A percentile compares a stretch with the other conserved stretches of the same genome.
Conservation (phyloP, 1,139 yeast genomes). For the Geotrichum australiense region DNA sequence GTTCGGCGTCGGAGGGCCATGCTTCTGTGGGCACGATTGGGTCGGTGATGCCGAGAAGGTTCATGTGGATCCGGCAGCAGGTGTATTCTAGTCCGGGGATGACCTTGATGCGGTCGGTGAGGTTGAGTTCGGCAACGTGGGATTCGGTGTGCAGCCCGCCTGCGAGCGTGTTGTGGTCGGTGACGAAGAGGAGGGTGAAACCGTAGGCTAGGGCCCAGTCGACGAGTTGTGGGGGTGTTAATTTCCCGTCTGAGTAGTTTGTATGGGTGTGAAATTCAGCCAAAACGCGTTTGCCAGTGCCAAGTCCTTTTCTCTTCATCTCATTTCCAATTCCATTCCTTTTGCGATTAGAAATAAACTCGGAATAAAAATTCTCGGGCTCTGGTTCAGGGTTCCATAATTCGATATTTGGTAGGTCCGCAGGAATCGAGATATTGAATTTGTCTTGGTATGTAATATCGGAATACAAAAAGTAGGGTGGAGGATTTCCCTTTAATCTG, state of each 20-base stretch:
- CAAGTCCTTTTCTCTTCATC: not conserved
- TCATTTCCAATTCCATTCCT: not conserved
- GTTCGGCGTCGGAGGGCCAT: slow-evolving; percentile 24
- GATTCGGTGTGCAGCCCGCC: slow-evolving; percentile 24
- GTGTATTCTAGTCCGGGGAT: slow-evolving; percentile 28
- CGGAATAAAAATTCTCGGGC: not conserved
- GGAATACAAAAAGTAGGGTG: slow-evolving; percentile 4
- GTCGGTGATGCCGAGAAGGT: slow-evolving; percentile 26
- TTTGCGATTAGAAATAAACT: not conserved
- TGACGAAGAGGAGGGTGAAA: slow-evolving; percentile 23
- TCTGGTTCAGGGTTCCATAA: slow-evolving; percentile 17
- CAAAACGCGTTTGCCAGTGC: slow-evolving; percentile 2
- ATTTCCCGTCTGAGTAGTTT: slow-evolving; percentile 24
- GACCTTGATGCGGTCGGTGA: slow-evolving; percentile 16
- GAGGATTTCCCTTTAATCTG: slow-evolving; percentile 15
- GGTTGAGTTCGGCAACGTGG: slow-evolving; percentile 17
- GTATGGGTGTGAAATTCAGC: slow-evolving; percentile 27
- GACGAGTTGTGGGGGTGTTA: slow-evolving; percentile 25
- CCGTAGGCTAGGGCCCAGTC: slow-evolving; percentile 29
- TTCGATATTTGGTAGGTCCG: slow-evolving; percentile 18
- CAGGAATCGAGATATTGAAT: slow-evolving; percentile 20
- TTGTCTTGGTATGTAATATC: slow-evolving; percentile 21
- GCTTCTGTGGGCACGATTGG: slow-evolving; percentile 22
- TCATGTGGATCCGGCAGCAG: slow-evolving; percentile 29
- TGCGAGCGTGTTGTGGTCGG: slow-evolving; percentile 25